Conservation (phyloP, 2,329 filamentous ascomycete genomes). For the Diaporthe sp. region DNA sequence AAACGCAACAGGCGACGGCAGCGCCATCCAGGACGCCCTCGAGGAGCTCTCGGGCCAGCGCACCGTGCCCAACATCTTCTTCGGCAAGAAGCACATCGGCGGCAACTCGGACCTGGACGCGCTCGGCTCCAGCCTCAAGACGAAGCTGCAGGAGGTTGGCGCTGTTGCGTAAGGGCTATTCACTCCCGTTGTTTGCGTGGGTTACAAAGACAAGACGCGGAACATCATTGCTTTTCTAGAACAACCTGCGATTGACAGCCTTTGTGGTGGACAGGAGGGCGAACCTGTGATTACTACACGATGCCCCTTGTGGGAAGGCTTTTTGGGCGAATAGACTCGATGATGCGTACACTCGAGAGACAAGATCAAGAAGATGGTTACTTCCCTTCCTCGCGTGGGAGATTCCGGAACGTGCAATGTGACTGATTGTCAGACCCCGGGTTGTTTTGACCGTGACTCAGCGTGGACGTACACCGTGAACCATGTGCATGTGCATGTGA, state of each 20-base stretch:
- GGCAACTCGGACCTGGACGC: conserved; percentile 92
- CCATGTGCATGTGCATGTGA: conserved; percentile 42
- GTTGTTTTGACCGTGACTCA: background rate
- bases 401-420: conserved; percentile 17
- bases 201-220: background rate
- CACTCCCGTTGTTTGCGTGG: background rate
- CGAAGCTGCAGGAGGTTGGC: conserved; percentile 58
- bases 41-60: conserved; percentile 84
- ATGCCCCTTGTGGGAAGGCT: background rate
- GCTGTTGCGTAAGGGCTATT: conserved; percentile 56
- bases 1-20: conserved; percentile 77
- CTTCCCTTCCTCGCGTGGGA: background rate
- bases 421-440: conserved; percentile 11
- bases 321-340: conserved; percentile 8
- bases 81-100: conserved; percentile 90
- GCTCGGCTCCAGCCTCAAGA: conserved; percentile 68
- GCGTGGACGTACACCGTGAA: background rate
- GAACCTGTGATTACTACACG: conserved; percentile 27
- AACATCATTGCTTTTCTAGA: background rate
- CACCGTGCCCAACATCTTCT: conserved; percentile 97
- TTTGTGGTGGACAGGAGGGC: conserved; percentile 31
- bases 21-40: conserved; percentile 86
- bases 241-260: conserved; percentile 35
- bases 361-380: background rate
- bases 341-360: background rate